Evolutionary conservation across 805 yeast genomes (phyloP).

Genomic region (Spathaspora girioi): DNA sequence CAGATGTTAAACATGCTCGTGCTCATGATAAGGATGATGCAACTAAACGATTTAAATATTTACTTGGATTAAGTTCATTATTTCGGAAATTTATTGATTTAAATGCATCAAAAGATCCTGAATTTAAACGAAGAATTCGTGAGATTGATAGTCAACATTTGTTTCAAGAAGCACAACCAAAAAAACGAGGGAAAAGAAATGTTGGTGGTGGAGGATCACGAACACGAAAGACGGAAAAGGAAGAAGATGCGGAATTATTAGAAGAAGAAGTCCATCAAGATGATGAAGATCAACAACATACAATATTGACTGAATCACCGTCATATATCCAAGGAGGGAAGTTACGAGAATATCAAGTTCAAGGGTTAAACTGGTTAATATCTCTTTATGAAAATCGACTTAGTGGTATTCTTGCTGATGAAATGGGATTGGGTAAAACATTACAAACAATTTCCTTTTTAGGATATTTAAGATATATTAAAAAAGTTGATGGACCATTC

Average conservation of each 20-base stretch:
- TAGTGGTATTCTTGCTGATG: conserved; percentile 94
- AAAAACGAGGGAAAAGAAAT: conserved; percentile 9
- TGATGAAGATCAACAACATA: conserved; percentile 48
- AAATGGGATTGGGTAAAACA: conserved; percentile 97
- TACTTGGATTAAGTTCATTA: conserved; percentile 60
- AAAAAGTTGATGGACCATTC: conserved; percentile 83
- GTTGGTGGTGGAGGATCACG: conserved; percentile 31
- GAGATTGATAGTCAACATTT: conserved; percentile 51
- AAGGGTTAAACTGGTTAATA: conserved; percentile 93
- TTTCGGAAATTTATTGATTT: conserved; percentile 67
- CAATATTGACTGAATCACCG: conserved; percentile 86
- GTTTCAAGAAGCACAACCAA: conserved; percentile 25
- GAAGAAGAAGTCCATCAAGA: conserved; percentile 67
- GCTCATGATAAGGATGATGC: conserved; percentile 50
- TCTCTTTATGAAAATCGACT: conserved; percentile 82
- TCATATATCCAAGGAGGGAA: conserved; percentile 65
- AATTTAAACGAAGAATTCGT: conserved; percentile 52
- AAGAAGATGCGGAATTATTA: conserved; percentile 90
- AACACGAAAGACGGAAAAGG: conserved; percentile 87
- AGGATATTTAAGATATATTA: conserved; percentile 79
- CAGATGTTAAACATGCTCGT: conserved; percentile 44
- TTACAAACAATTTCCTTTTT: conserved; percentile 89
- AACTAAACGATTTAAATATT: conserved; percentile 61
- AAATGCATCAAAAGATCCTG: conserved; percentile 60
- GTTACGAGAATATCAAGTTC: conserved; percentile 87